Conservation (phyloP, 2,329 filamentous ascomycete genomes). For the Aureobasidium lini region DNA sequence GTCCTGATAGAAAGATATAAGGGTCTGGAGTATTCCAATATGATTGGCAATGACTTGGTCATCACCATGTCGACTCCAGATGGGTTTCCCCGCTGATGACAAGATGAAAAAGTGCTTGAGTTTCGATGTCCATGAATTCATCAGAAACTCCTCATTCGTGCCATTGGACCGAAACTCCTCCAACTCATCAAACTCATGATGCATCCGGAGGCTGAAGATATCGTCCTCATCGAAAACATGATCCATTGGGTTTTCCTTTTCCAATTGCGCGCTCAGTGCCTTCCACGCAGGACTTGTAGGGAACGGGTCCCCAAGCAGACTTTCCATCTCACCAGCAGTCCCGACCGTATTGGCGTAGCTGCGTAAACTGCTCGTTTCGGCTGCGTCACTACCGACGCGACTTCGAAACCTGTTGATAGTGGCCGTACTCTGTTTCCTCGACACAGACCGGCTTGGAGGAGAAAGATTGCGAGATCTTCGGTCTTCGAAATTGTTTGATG, state of each 20-base stretch:
- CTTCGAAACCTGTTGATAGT: slow-evolving; percentile 37
- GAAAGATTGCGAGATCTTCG: slow-evolving; percentile 20
- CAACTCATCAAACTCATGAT: slow-evolving; percentile 69
- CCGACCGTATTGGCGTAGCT: slow-evolving; percentile 59
- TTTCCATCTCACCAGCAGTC: slow-evolving; percentile 66
- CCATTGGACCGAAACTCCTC: slow-evolving; percentile 50
- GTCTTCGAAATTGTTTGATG: slow-evolving; percentile 60
- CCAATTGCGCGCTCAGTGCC: slow-evolving; percentile 56
- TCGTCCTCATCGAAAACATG: slow-evolving; percentile 49
- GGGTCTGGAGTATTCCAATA: slow-evolving; percentile 91
- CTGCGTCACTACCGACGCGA: slow-evolving; percentile 46
- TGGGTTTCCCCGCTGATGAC: slow-evolving; percentile 91
- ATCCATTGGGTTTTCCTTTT: slow-evolving; percentile 30
- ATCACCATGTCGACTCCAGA: slow-evolving; percentile 92
- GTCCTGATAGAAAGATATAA: slow-evolving; percentile 92
- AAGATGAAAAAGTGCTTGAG: slow-evolving; percentile 96
- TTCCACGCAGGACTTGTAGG: slow-evolving; percentile 58
- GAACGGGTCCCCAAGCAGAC: slow-evolving; percentile 66
- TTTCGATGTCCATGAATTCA: slow-evolving; percentile 80
- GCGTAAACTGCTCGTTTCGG: slow-evolving; percentile 58
- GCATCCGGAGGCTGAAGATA: slow-evolving; percentile 56
- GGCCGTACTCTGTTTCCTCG: slow-evolving; percentile 32
- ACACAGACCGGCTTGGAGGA: slow-evolving; percentile 26
- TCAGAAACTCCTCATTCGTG: slow-evolving; percentile 49
- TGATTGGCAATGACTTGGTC: slow-evolving; percentile 84